A percentile compares a stretch with the other conserved stretches of the same genome.
Evolutionary conservation across 75 land plant genomes (phyloP).

Genomic region (Isoetes taiwanensis): DNA sequence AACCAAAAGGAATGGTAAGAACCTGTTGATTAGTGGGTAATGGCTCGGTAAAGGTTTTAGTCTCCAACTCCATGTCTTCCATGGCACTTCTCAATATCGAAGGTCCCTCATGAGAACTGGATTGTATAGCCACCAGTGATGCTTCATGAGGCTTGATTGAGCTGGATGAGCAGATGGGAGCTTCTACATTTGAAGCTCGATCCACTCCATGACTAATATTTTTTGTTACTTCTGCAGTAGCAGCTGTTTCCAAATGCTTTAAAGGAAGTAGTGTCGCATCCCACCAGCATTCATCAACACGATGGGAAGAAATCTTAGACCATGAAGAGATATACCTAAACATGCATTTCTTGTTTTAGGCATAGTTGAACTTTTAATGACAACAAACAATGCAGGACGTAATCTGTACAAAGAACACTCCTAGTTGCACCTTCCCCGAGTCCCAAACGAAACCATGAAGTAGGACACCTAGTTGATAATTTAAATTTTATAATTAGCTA

Average conservation of each 20-base stretch:
- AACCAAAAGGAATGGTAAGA: not conserved
- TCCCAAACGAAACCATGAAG: no score
- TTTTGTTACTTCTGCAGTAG: conserved; percentile 29
- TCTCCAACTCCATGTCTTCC: conserved; percentile 91
- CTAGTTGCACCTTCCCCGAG: no score
- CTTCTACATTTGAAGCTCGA: not conserved
- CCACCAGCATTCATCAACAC: conserved; percentile 78
- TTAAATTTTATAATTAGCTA: no score
- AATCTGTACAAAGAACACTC: no score
- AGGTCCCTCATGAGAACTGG: not conserved
- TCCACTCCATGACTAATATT: no score
- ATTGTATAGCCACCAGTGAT: no score
- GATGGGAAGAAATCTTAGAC: conserved; percentile 52
- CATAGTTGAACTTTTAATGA: no score
- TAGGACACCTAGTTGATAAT: no score
- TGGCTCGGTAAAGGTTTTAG: conserved; percentile 72
- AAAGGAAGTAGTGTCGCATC: conserved; percentile 53
- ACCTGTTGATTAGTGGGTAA: conserved; percentile 98
- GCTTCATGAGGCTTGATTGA: no score
- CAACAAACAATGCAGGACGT: no score
- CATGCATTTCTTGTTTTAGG: no score
- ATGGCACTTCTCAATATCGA: conserved; percentile 23
- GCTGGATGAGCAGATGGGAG: no score
- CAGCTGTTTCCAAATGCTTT: conserved; percentile 53
- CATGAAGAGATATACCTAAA: conserved; percentile 74